Evolutionary conservation across 805 yeast species (phyloP).

Genomic region (Cyberlindnera suaveolens): DNA sequence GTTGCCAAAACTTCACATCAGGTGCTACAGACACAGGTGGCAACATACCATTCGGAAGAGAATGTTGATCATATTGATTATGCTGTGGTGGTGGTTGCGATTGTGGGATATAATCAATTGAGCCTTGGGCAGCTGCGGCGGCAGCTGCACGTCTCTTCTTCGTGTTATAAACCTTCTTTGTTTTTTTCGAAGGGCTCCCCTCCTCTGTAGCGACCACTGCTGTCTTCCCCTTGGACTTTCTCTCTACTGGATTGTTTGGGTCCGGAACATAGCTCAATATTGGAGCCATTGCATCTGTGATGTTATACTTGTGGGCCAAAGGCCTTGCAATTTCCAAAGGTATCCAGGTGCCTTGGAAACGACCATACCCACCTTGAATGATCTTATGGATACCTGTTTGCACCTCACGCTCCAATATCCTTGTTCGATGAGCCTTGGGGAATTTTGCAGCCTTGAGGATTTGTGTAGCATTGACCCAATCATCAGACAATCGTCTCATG

Average conservation of each 20-base stretch:
- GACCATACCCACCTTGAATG: constrained; percentile 80
- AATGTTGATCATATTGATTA: constrained; percentile 7
- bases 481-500: constrained; percentile 89
- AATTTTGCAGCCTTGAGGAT: constrained; percentile 71
- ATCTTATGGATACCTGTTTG: constrained; percentile 65
- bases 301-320: constrained; percentile 46
- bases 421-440: constrained; percentile 74
- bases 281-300: constrained; percentile 42
- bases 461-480: constrained; percentile 91
- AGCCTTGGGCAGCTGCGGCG: constrained; percentile 14
- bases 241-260: constrained; percentile 38
- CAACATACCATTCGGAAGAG: constrained; percentile 1
- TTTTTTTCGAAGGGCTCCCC: constrained; percentile 16
- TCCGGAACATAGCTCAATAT: constrained; percentile 50
- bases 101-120: background rate
- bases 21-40: background rate
- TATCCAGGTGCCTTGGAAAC: constrained; percentile 85
- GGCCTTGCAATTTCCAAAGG: constrained; percentile 61
- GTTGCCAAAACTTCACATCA: constrained; percentile 8
- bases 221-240: constrained; percentile 27
- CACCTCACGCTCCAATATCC: constrained; percentile 69
- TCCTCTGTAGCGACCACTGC: background rate
- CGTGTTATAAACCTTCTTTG: constrained; percentile 18
- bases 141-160: constrained; percentile 24
- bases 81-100: constrained; percentile 3